Evolutionary conservation across 2,329 filamentous ascomycete species (phyloP), one percentile per base, ranked within the genome.

Genomic region (Sporothrix phasma): DNA sequence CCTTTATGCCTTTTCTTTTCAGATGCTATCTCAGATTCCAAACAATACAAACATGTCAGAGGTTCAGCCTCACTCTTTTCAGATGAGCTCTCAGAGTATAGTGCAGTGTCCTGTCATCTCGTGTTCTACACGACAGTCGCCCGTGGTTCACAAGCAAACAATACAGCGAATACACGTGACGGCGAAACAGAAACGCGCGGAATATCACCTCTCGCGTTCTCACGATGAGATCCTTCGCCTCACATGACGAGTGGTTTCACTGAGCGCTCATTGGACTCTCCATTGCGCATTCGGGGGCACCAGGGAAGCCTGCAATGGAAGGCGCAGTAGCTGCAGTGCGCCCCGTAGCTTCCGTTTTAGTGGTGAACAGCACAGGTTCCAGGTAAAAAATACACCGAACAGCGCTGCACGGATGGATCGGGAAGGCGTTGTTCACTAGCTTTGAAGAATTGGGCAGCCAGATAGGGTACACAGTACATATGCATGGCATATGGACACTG

Each of bases 371-470:
- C 26, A 34, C 5, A n/a, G 3, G 4, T 13, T 19, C 51, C 19
- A 56, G 51, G 31, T 31, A 11, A 56, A 53, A 17, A 17, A 46
- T 54, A 19, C 37, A 51, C 31, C 11, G 34, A 37, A 29, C 34
- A 59, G 37, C 37, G 54, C 45, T 29, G 54, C 43, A 41, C 39
- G 62, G 65, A 64, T 64, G 65, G 58, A 62, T 66, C 62, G 65
- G 65, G 59, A 66, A 60, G 46, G 65, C 59, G 59, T 22, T 39
- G 46, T 43, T n/a, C 34, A 37, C 51, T 63, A 43, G 54, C 29
- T 37, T 24, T 56, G 61, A 46, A 63, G 61, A 58, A 47, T 47
- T 5, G 51, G 3, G 7, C 8, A 24, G 41, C 39, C 24, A n/a
- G 37, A 41, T 15, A 3, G 19, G 5, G 34, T 39, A 19, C 10